Percentiles rank a stretch among this genome's conserved stretches.
Evolutionary conservation across 768 basidiomycete genomes (phyloP).

Genomic region (Phaffia australis): DNA sequence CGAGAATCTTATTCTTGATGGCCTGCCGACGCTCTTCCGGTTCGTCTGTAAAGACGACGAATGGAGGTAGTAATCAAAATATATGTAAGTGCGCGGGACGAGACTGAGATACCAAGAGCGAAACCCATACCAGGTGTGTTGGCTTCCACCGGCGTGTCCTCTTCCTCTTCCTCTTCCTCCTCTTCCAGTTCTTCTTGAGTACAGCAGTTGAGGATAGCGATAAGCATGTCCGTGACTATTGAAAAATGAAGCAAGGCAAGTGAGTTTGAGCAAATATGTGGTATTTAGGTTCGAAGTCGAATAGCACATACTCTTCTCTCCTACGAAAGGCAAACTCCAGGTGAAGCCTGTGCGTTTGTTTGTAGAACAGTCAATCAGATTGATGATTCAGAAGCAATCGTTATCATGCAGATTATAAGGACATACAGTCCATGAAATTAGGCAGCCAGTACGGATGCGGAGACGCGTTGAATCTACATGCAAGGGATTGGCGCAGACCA

Average conservation of each 20-base stretch:
- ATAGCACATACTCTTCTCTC: conserved; percentile 71
- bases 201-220: conserved; percentile 89
- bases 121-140: conserved; percentile 28
- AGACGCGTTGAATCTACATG: conserved; percentile 16
- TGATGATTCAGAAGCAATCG: no score
- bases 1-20: conserved; percentile 98
- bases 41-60: conserved; percentile 32
- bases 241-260: conserved; percentile 3
- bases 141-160: conserved; percentile 27
- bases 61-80: no score
- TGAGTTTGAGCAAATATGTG: not conserved
- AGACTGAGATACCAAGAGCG: conserved; percentile 29
- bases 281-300: not conserved
- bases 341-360: conserved; percentile 57
- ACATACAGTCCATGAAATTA: conserved; percentile 77
- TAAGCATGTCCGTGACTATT: conserved; percentile 94
- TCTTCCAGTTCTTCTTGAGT: conserved; percentile 94
- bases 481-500: conserved; percentile 34
- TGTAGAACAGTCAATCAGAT: no score
- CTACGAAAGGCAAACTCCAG: conserved; percentile 96
- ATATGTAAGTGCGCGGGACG: no score
- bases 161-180: conserved; percentile 48
- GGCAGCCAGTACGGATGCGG: conserved; percentile 46
- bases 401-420: no score
- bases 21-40: conserved; percentile 53